Base-by-base conservation (phyloP, 2,329 filamentous ascomycete species). In the Xylaria sp. region DNA sequence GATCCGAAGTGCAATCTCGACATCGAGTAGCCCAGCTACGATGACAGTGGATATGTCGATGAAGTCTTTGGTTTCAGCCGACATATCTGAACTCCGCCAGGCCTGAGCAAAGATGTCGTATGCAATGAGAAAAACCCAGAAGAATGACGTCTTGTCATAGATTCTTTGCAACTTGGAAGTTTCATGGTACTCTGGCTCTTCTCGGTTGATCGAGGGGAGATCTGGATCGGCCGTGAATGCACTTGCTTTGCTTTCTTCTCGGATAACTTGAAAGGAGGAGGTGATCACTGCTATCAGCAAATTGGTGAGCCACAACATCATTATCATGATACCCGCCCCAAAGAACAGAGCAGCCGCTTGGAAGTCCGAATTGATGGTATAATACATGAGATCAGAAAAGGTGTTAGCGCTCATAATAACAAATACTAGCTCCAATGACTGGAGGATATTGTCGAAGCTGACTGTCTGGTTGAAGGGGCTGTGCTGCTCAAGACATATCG, bases 341-440 rank as follows among this genome's bases (percentile, higher is more conserved):
- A 88, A 88, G 69, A 87, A 99, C 2, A 97, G 78, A 1, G 92
- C 91, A 3, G 92, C 86, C 13, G 90, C 83, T 5, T 96, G 82
- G 69, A 96, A 97, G 72, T 99, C 94, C 30, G 91, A 95, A 69
- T 96, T 86, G 56, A 90, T 92, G 3, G 93, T 92, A 68, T 91
- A 90, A 74, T 99, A 99, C 80, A 99, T 91, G 56, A 97, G 78
- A 73, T 97, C 91, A 1, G 91, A 89, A 74, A 95, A 99, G 0
- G 94, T 99, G 72, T 99, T 99, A 53, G 92, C 93, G 69, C 91
- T 96, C 91, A 99, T 99, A 71, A 99, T 88, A 55, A 99, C 91
- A 71, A 99, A 99, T 1, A 99, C 92, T 59, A 97, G 79, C 75
- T 99, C 92, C 55, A 97, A 77, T 0, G 92, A 97, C 65, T 97